Evolutionary conservation across 1,284 basidiomycete genomes (phyloP).

Genomic region (Entoloma clypeatum): DNA sequence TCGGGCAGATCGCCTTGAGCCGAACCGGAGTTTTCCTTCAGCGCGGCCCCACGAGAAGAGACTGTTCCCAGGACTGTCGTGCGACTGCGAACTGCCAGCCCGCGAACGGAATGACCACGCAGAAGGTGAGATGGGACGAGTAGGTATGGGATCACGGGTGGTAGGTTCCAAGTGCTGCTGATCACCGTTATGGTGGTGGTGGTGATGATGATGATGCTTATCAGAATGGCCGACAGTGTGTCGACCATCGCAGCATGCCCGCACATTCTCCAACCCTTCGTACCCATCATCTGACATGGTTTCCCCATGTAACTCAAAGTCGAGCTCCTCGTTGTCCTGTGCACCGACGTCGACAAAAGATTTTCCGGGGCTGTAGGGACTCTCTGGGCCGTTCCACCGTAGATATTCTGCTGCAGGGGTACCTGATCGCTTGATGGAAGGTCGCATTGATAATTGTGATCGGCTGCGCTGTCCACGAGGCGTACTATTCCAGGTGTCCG

Average conservation of each 20-base stretch:
- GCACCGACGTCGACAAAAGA: conserved; percentile 61
- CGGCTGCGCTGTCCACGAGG: conserved; percentile 72
- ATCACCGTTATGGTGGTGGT: conserved; percentile 35
- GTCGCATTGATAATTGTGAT: conserved; percentile 68
- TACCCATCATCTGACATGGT: conserved; percentile 77
- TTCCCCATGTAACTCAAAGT: conserved; percentile 76
- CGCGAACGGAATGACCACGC: conserved; percentile 80
- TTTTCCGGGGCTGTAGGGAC: conserved; percentile 63
- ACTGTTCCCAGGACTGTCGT: conserved; percentile 50
- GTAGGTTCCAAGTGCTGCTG: conserved; percentile 46
- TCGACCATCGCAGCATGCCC: conserved; percentile 91
- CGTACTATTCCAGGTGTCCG: conserved; percentile 66
- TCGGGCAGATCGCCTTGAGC: conserved; percentile 62
- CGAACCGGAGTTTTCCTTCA: conserved; percentile 61
- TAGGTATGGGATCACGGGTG: conserved; percentile 44
- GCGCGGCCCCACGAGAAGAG: conserved; percentile 63
- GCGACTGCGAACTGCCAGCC: conserved; percentile 64
- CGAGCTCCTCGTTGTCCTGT: conserved; percentile 66
- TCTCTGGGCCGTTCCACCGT: conserved; percentile 64
- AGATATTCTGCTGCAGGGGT: conserved; percentile 89
- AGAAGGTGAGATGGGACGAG: conserved; percentile 63
- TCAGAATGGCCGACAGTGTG: conserved; percentile 74
- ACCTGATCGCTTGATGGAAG: conserved; percentile 79
- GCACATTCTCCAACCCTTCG: conserved; percentile 92
- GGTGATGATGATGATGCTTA: conserved; percentile 58